phyloP scores from a whole-genome alignment of 2,329 filamentous ascomycete genomes.

The Colletotrichum sp. region DNA sequence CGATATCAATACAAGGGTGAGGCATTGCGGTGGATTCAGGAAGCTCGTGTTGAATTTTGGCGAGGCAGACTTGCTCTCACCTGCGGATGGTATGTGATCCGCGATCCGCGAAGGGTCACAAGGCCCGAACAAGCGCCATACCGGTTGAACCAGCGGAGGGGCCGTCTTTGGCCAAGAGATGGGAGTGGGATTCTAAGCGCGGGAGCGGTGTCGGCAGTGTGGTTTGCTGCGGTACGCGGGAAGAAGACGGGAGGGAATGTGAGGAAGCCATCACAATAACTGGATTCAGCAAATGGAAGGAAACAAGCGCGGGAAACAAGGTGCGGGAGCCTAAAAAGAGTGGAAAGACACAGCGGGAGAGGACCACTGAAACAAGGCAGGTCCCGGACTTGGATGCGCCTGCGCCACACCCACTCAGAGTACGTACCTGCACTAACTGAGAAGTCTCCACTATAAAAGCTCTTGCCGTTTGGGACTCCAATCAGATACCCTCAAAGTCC shows the following conservation, averaged over 20 bases:
- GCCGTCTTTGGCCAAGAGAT: not conserved
- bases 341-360: not conserved
- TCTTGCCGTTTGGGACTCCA: not conserved
- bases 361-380: not conserved
- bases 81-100: not conserved
- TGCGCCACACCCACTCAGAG: not conserved
- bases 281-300: not conserved
- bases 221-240: constrained; percentile 16
- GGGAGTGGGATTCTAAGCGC: not conserved
- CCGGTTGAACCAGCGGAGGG: not conserved
- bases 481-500: not conserved
- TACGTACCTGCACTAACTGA: not conserved
- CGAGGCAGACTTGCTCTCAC: constrained; percentile 6
- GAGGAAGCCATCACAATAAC: not conserved
- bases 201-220: not conserved
- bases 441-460: not conserved
- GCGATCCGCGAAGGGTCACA: not conserved
- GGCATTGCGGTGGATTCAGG: not conserved
- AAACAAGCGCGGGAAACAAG: not conserved
- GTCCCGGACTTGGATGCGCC: not conserved
- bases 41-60: not conserved
- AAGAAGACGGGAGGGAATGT: not conserved
- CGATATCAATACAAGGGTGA: not conserved
- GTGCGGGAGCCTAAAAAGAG: not conserved
- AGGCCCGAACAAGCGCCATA: not conserved